A percentile compares a stretch with the other conserved stretches of the same genome.
These are phyloP conservation scores for Dichotomopilus funicola DNA, from an alignment of 2,329 filamentous ascomycete genomes.

Conservation along the genomic window DNA sequence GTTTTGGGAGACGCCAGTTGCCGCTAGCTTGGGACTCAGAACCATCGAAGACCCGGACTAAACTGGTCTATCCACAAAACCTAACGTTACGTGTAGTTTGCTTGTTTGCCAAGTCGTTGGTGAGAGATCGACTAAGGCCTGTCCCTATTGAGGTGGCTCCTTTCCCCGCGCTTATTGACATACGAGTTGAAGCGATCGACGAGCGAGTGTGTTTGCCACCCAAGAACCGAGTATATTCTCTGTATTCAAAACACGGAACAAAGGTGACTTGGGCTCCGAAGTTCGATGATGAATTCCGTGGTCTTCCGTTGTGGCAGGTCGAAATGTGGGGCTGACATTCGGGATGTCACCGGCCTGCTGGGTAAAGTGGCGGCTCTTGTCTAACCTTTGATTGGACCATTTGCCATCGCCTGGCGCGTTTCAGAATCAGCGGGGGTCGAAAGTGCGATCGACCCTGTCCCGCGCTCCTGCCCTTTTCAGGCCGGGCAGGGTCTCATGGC, in stretches of 20 bases:
- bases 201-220: too few relatives aligned
- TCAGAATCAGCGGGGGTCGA: conserved; percentile 16
- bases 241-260: not conserved
- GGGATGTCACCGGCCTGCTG: conserved; percentile 8
- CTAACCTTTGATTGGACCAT: conserved; percentile 7
- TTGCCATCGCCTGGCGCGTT: conserved; percentile 12
- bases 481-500: not conserved
- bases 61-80: too few relatives aligned
- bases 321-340: not conserved
- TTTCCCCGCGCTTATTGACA: not conserved
- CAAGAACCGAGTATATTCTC: too few relatives aligned
- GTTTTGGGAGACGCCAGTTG: too few relatives aligned
- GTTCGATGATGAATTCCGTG: not conserved
- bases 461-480: conserved; percentile 6
- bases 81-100: not conserved
- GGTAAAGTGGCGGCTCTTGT: not conserved
- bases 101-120: not conserved
- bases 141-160: not conserved
- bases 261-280: too few relatives aligned
- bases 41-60: too few relatives aligned
- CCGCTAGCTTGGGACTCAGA: too few relatives aligned
- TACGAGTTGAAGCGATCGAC: too few relatives aligned
- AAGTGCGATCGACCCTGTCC: conserved; percentile 16
- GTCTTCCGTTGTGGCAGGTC: not conserved
- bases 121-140: too few relatives aligned